Conservation (phyloP, 2,329 filamentous ascomycete genomes). For the Penicillium decumbens region DNA sequence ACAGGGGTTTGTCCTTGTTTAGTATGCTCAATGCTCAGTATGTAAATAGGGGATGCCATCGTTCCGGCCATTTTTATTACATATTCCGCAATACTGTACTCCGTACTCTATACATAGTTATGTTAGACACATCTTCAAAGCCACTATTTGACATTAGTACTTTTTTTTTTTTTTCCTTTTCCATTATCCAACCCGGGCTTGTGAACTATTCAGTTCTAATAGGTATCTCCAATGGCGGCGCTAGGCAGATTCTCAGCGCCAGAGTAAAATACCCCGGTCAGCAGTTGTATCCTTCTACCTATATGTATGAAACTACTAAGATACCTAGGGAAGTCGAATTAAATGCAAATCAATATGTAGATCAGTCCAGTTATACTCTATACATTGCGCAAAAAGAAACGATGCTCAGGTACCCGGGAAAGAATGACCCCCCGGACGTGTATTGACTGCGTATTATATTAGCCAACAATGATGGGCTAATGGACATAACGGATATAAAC, state of each 20-base stretch:
- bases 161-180: background rate
- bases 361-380: background rate
- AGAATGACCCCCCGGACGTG: conserved; percentile 1
- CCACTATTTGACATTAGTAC: background rate
- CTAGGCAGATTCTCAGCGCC: conserved; percentile 7
- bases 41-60: conserved; percentile 2
- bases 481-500: background rate
- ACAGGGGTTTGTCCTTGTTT: background rate
- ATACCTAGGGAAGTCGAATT: background rate
- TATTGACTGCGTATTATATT: conserved; percentile 11
- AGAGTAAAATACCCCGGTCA: conserved; percentile 3
- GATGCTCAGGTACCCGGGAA: conserved; percentile 7
- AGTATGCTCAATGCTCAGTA: background rate
- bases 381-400: background rate
- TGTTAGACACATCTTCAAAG: too few species aligned
- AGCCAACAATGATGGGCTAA: background rate
- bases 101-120: too few species aligned
- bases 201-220: background rate
- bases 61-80: conserved; percentile 2
- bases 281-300: background rate
- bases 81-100: background rate
- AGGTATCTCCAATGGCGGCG: background rate
- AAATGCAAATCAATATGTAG: background rate
- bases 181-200: background rate
- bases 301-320: background rate